Conservation (phyloP, 2,329 filamentous ascomycete genomes). For the Neocucurbitaria cava region DNA sequence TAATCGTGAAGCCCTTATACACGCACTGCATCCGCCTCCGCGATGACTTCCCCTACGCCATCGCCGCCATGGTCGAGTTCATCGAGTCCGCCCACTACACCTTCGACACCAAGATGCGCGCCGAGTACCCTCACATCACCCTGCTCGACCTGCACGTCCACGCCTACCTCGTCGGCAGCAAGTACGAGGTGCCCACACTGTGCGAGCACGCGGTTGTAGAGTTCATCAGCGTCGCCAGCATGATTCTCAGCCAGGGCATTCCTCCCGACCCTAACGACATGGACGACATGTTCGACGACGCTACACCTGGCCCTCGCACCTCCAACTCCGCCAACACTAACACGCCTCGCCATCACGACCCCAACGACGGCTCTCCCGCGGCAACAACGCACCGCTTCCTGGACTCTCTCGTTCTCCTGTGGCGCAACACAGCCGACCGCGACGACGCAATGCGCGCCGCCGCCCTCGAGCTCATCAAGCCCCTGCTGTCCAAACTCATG, state of each 20-base stretch:
- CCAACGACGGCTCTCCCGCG: neutral
- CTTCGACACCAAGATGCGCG: conserved; percentile 13
- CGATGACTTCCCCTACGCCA: conserved; percentile 28
- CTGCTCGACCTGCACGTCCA: conserved; percentile 35
- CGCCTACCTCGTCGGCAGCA: conserved; percentile 27
- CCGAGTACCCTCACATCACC: conserved; percentile 21
- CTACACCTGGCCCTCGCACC: no score
- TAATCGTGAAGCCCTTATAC: conserved; percentile 1
- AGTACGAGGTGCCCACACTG: conserved; percentile 26
- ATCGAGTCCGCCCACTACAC: conserved; percentile 25
- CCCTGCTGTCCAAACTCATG: conserved; percentile 15
- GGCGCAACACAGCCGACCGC: conserved; percentile 23
- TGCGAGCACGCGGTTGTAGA: conserved; percentile 12
- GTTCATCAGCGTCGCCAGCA: conserved; percentile 17
- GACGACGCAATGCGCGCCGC: conserved; percentile 22
- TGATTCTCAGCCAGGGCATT: conserved; percentile 13
- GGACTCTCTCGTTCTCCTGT: conserved; percentile 29
- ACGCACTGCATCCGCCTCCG: conserved; percentile 24
- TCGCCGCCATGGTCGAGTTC: conserved; percentile 27
- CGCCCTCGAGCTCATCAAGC: conserved; percentile 26
- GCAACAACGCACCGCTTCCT: conserved; percentile 18
- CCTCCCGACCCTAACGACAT: neutral
- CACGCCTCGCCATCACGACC: neutral
- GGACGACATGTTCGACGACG: neutral
- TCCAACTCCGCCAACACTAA: neutral